Evolutionary conservation across 2,329 filamentous ascomycete species (phyloP), one percentile per base, ranked within the genome.

Genomic region (Sporothrix brasiliensis): DNA sequence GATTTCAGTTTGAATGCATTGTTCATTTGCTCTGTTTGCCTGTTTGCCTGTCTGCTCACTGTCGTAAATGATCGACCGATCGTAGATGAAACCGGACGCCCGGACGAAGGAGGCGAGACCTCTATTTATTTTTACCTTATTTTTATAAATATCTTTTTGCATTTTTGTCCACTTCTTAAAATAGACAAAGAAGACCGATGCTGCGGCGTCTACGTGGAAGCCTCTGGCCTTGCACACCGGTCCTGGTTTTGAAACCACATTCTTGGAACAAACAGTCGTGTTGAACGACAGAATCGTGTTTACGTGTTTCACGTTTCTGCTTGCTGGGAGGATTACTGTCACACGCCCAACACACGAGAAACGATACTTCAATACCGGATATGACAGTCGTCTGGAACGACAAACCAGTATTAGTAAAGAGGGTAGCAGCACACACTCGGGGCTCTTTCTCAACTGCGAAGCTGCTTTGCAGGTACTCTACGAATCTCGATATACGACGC

Each of bases 71-170:
- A 50, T 50, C 27, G 24, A 14, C 44, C 34, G 34, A 34, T 27
- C 24, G 47, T 66, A 47, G 61, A 66, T 66, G 44, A 66, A 66
- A 50, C 61, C 21, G 21, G 44, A 24, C 30, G 44, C 11, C 0
- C 7, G 14, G 1, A n/a, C 4, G 30, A 4, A 19, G 13, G n/a
- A 7, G 14, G 16, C 11, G 34, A 11, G 2, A 4, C 9, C 19
- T 47, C 21, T 60, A 21, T 39, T 34, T 24, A 24, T 24, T 24
- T 24, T 7, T 30, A 6, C 39, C n/a, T 39, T 13, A 44, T 2
- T 16, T 13, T 13, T 44, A 13, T 44, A 44, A 13, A 66, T 52
- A 49, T 44, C 41, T 50, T n/a, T n/a, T 50, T 66, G 24, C 47
- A 66, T 50, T 30, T 30, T 52, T 50, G 24, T 34, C 27, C 4